Evolutionary conservation across 768 basidiomycete genomes (phyloP), one percentile per base, ranked within the genome.

Genomic region (Xerocomellus dryophilus): DNA sequence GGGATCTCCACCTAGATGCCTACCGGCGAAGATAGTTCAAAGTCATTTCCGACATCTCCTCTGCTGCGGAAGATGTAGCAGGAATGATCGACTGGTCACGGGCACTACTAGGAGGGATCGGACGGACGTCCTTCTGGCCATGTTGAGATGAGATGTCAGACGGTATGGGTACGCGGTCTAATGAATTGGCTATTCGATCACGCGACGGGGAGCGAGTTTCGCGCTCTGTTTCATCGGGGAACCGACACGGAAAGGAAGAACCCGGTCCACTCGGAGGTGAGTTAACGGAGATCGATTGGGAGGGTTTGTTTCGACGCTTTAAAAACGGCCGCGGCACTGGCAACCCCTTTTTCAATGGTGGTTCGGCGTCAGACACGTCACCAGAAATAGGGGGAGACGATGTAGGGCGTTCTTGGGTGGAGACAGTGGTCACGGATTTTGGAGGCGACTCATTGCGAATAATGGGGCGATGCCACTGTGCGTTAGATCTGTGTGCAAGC

Each of bases 41-140:
- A 20, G 69, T 60, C 70, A 70, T 68, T 51, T 65, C 60, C 12
- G 68, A 57, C 54, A 66, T 65, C 43, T 56, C 54, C 40, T 70
- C 68, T 35, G 31, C 59, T 23, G 43, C 31, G 34, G 56, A 52
- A 47, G 52, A 31, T 29, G 36, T 18, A 35, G 25, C 31, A 4
- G 46, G 23, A 23, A 14, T 15, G 12, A 42, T 42, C 32, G 43
- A 36, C 34, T 8, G 54, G 20, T 48, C 39, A 39, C 20, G 1
- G 14, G 11, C 29, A 23, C 15, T 23, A 7, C 31, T 44, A 23
- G 35, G 14, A 57, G 41, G 14, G 7, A 40, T 21, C 17, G 47
- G 29, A 29, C 54, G n/a, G 18, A 29, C 36, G 39, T 12, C 18
- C 12, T 17, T 15, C 12, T 31, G 45, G 11, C 11, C 21, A n/a